A percentile compares a stretch with the other conserved stretches of the same genome.
These are phyloP conservation scores for Amanita rimosa DNA, from an alignment of 768 basidiomycete species.

Conservation along the genomic window DNA sequence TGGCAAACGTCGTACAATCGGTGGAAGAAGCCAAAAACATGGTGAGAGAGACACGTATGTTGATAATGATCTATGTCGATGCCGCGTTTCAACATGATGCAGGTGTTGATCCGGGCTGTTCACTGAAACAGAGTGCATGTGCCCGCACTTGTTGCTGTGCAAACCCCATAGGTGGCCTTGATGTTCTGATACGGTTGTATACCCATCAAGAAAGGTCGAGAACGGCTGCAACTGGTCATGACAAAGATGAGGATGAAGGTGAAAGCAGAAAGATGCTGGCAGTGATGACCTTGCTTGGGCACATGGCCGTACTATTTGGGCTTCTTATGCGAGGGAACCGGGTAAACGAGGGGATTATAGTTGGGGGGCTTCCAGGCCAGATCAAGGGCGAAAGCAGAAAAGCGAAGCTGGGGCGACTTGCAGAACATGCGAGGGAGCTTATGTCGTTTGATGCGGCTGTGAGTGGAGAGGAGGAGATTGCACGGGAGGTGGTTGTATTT, in stretches of 20 bases:
- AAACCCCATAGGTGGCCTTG: conserved; percentile 29
- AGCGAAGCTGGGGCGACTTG: conserved; percentile 21
- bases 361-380: conserved; percentile 16
- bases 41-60: conserved; percentile 40
- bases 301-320: conserved; percentile 66
- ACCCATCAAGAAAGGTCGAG: conserved; percentile 17
- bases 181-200: conserved; percentile 42
- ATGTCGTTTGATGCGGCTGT: conserved; percentile 30
- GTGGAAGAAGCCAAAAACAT: conserved; percentile 34
- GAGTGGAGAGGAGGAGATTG: conserved; percentile 17
- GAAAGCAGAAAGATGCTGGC: conserved; percentile 19
- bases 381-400: conserved; percentile 9
- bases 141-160: conserved; percentile 42
- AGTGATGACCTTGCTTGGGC: conserved; percentile 51
- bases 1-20: conserved; percentile 66
- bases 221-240: background rate
- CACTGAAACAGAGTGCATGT: conserved; percentile 35
- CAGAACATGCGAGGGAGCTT: conserved; percentile 35
- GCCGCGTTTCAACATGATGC: background rate
- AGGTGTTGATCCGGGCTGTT: conserved; percentile 46
- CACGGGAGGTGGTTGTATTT: conserved; percentile 40
- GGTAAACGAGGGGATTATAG: conserved; percentile 24
- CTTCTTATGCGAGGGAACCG: conserved; percentile 28
- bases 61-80: background rate
- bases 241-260: background rate